These are phyloP conservation scores for Berkeleyomyces basicola DNA, from an alignment of 2,329 filamentous ascomycete genomes.

Conservation along the genomic window DNA sequence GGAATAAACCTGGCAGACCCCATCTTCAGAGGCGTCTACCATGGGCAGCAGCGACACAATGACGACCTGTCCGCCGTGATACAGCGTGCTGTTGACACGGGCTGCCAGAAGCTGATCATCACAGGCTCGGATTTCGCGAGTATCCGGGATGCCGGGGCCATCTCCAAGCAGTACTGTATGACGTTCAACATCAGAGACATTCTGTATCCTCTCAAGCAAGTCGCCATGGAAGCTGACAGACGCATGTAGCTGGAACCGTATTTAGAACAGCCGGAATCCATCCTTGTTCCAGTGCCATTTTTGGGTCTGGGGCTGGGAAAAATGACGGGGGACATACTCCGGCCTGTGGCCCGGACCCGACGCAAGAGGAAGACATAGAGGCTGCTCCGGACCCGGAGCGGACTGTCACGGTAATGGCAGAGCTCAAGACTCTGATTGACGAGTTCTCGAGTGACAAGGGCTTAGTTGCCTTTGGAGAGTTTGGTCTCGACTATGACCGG, in stretches of 20 bases:
- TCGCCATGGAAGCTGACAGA: slow-evolving; percentile 10
- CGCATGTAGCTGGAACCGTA: slow-evolving; percentile 49
- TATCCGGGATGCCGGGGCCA: slow-evolving; percentile 54
- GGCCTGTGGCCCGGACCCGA: slow-evolving; percentile 37
- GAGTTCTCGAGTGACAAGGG: slow-evolving; percentile 35
- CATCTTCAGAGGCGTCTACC: slow-evolving; percentile 71
- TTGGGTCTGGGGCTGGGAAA: slow-evolving; percentile 38
- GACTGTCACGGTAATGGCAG: slow-evolving; percentile 34
- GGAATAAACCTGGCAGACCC: slow-evolving; percentile 94
- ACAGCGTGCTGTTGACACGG: slow-evolving; percentile 57
- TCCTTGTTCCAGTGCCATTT: slow-evolving; percentile 70
- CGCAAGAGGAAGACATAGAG: slow-evolving; percentile 32
- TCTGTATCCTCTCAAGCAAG: neutral
- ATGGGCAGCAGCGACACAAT: slow-evolving; percentile 59
- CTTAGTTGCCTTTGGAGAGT: slow-evolving; percentile 77
- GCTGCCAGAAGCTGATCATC: slow-evolving; percentile 79
- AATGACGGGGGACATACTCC: slow-evolving; percentile 32
- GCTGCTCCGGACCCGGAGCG: slow-evolving; percentile 25
- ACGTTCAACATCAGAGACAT: neutral
- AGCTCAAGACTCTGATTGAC: slow-evolving; percentile 48
- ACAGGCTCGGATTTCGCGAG: slow-evolving; percentile 78
- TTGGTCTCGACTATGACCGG: slow-evolving; percentile 91
- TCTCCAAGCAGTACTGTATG: slow-evolving; percentile 58
- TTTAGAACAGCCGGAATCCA: slow-evolving; percentile 90
- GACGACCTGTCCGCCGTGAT: slow-evolving; percentile 63